Base-by-base conservation (phyloP, 2,329 filamentous ascomycete species). In the Fusarium pininemorale region DNA sequence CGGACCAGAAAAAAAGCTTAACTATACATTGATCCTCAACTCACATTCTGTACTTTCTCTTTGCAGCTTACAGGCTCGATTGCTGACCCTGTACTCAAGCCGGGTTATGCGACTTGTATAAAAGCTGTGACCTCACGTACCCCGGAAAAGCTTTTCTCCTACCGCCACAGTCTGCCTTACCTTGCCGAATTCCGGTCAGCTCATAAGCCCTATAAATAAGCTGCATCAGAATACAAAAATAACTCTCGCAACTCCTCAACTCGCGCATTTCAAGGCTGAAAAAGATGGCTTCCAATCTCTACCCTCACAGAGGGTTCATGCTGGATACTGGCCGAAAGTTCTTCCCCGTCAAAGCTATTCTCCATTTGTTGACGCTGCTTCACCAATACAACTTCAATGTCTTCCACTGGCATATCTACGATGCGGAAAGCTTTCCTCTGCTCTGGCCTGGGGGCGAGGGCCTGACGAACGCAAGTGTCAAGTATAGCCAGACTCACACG, bases 371-470 rank as follows among this genome's bases (percentile, higher is more conserved):
- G 4, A 30, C 48, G 2, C 22, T 69, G 3, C 66, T 69, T 13
- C 42, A 69, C 3, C 64, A 69, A 42, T 28, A 69, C n/a, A 69
- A 69, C 26, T 69, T 63, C 42, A 69, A 69, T 30, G 48, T 63
- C 32, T 69, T 69, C 24, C 66, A 69, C 16, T 69, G 64, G 66
- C 66, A 69, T 9, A 63, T 69, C 3, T 69, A 69, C n/a, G 66
- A 69, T 20, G 66, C 66, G 3, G 41, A 69, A 18, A 63, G 64
- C 37, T 69, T 69, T 9, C 66, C 66, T 4, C 20, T 69, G 13
- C n/a, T 32, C 8, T 69, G 41, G 37, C 66, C 66, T 0, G 42
- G 20, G 5, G 48, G 61, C 2, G 28, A 44, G 1, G 66, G 64
- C 3, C 39, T 69, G 10, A 69, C 66, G 5, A 63, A 69, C 9